A percentile compares a stretch with the other conserved stretches of the same genome.
Evolutionary conservation across 2,329 filamentous ascomycete genomes (phyloP).

Genomic region (Cladosporium sp.): DNA sequence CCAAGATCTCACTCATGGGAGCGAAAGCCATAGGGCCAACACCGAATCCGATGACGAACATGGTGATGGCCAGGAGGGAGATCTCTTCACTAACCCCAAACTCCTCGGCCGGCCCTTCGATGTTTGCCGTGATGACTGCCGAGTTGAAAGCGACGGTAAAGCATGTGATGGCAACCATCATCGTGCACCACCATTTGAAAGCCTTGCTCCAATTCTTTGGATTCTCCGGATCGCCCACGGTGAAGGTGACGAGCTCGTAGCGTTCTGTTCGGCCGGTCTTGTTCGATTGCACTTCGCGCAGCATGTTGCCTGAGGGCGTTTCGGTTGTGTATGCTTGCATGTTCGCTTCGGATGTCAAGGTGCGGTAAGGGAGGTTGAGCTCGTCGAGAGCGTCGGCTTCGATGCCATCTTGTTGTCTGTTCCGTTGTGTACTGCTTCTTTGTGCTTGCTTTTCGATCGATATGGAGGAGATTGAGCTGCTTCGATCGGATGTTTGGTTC

Average conservation of each 20-base stretch:
- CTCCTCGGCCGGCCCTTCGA: conserved; percentile 58
- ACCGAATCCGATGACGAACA: conserved; percentile 31
- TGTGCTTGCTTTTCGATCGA: conserved; percentile 2
- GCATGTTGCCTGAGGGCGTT: conserved; percentile 19
- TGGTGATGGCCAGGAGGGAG: conserved; percentile 60
- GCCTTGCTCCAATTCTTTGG: conserved; percentile 29
- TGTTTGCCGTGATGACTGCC: conserved; percentile 64
- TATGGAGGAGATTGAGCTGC: conserved; percentile 2
- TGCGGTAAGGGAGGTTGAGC: conserved; percentile 23
- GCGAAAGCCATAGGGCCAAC: conserved; percentile 37
- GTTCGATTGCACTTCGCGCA: conserved; percentile 24
- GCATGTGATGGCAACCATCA: conserved; percentile 66
- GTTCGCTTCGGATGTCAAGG: conserved; percentile 20
- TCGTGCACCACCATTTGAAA: conserved; percentile 51
- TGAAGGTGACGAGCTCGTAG: conserved; percentile 69
- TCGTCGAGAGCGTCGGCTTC: conserved; percentile 10
- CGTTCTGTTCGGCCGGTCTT: conserved; percentile 27
- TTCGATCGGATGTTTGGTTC: not conserved
- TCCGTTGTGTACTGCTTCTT: not conserved
- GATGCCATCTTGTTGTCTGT: not conserved
- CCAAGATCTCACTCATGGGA: conserved; percentile 57
- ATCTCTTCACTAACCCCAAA: conserved; percentile 71
- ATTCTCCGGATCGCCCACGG: conserved; percentile 44
- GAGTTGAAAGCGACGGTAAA: conserved; percentile 52
- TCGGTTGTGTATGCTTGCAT: conserved; percentile 28